Percentiles rank a stretch among this genome's conserved stretches.
Evolutionary conservation across 371 early-diverging fungal genomes (phyloP).

Genomic region (Mycotypha africana): DNA sequence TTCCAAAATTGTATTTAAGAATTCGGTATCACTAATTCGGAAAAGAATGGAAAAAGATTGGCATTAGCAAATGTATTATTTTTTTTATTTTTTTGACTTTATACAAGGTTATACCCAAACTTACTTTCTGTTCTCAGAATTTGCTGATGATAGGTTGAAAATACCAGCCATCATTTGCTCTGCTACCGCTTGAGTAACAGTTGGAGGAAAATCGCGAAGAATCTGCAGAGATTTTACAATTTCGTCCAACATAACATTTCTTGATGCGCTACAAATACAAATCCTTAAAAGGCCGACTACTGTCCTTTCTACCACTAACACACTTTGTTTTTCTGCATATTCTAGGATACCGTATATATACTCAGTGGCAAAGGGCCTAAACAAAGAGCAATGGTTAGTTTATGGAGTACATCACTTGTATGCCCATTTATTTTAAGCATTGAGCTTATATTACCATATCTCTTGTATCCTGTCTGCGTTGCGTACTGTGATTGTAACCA

Average conservation of each 20-base stretch:
- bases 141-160: constrained; percentile 49
- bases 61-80: not conserved
- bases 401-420: too few species aligned
- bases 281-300: constrained; percentile 72
- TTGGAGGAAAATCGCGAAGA: constrained; percentile 58
- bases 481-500: constrained; percentile 68
- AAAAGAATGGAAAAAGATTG: not conserved
- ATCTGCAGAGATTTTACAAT: constrained; percentile 61
- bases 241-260: constrained; percentile 49
- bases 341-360: constrained; percentile 66
- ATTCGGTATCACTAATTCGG: constrained; percentile 31
- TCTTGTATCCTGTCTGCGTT: constrained; percentile 62
- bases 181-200: constrained; percentile 62
- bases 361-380: constrained; percentile 60
- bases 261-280: constrained; percentile 63
- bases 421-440: too few species aligned
- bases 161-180: constrained; percentile 83
- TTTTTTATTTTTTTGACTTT: not conserved
- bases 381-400: too few species aligned
- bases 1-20: constrained; percentile 40
- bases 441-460: constrained; percentile 62
- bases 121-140: constrained; percentile 45
- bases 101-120: not conserved
- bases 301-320: constrained; percentile 67
- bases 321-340: constrained; percentile 64